A percentile compares a stretch with the other conserved stretches of the same genome.
Conservation (phyloP, 495 filamentous ascomycete genomes). For the Clohesyomyces aquaticus region DNA sequence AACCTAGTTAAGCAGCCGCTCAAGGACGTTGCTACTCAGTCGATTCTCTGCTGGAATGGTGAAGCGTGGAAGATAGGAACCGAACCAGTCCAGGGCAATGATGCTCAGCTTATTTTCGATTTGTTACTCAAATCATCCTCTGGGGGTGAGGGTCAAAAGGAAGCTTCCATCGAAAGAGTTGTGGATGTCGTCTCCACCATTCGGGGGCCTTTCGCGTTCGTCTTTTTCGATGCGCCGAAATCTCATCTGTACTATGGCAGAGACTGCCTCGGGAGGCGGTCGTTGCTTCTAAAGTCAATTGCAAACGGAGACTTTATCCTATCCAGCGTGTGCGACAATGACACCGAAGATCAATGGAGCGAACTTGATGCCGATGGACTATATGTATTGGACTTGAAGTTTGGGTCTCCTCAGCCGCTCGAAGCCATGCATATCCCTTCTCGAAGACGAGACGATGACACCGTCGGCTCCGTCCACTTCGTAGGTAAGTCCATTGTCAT, state of each 20-base stretch:
- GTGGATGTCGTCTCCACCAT: constrained; percentile 63
- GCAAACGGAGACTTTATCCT: constrained; percentile 60
- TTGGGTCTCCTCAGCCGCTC: neutral
- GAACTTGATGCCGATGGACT: constrained; percentile 86
- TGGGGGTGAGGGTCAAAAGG: neutral
- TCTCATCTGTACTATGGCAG: constrained; percentile 74
- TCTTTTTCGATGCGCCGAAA: constrained; percentile 73
- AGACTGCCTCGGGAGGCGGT: constrained; percentile 85
- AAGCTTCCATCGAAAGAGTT: constrained; percentile 44
- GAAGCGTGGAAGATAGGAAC: constrained; percentile 84
- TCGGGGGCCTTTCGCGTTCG: constrained; percentile 87
- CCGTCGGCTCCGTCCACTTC: neutral
- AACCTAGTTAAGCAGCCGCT: constrained; percentile 75
- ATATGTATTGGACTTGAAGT: constrained; percentile 62
- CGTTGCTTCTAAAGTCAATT: constrained; percentile 64
- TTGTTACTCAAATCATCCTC: constrained; percentile 54
- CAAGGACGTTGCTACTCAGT: constrained; percentile 60
- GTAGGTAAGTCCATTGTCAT: constrained; percentile 24
- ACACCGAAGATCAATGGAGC: constrained; percentile 58
- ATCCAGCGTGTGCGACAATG: constrained; percentile 72
- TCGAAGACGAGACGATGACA: constrained; percentile 3
- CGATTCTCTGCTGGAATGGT: constrained; percentile 96
- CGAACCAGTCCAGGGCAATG: constrained; percentile 65
- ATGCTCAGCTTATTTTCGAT: constrained; percentile 73
- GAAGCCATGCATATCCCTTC: constrained; percentile 18